Conservation (phyloP, 73 alveolate species). For the Tetrahymena borealis region DNA sequence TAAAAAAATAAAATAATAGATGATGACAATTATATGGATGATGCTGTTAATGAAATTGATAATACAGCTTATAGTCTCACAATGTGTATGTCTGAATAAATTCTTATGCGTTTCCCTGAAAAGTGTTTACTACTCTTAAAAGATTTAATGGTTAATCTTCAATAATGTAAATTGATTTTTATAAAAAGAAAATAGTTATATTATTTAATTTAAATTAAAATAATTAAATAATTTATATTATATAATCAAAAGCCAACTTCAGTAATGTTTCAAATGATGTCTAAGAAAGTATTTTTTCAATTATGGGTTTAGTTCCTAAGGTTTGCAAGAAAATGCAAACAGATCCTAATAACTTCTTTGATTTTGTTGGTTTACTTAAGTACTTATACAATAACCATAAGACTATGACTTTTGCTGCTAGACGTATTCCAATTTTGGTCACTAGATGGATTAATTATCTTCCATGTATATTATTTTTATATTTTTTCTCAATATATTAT, state of each 20-base stretch:
- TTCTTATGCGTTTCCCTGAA: not conserved
- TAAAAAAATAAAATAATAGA: not conserved
- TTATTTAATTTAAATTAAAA: not conserved
- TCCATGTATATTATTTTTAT: not conserved
- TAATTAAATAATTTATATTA: not conserved
- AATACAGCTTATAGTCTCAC: not conserved
- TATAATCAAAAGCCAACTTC: not conserved
- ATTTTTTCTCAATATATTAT: not conserved
- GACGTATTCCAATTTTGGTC: not conserved
- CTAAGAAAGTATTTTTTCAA: not conserved
- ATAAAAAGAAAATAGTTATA: too few relatives aligned
- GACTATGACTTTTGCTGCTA: not conserved
- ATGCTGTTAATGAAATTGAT: not conserved
- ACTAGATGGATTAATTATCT: not conserved
- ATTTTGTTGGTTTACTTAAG: not conserved
- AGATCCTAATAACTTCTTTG: not conserved
- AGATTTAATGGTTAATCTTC: not conserved
- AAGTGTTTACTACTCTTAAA: not conserved
- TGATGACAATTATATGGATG: not conserved
- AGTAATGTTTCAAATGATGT: not conserved
- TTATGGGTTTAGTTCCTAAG: not conserved
- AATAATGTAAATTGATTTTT: not conserved
- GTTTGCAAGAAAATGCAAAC: not conserved
- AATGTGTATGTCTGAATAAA: not conserved
- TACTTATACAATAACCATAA: not conserved